Percentiles rank a stretch among this genome's conserved stretches.
phyloP scores from a whole-genome alignment of 331 rosid genomes.

The Prunus yedoensis region DNA sequence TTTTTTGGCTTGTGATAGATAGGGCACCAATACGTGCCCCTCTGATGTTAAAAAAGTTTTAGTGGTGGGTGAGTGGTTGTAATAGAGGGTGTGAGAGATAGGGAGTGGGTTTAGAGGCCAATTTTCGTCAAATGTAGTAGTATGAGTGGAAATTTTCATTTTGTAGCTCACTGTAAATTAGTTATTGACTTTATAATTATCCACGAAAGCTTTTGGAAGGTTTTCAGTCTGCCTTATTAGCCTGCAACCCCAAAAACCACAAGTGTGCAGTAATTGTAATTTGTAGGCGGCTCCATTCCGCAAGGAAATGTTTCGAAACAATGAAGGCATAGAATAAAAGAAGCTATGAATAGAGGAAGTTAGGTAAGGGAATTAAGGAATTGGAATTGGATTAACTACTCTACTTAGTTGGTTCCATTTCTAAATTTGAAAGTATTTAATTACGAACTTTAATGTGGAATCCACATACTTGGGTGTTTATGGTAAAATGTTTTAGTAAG shows the following conservation, averaged over 20 bases:
- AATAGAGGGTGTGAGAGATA: background rate
- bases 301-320: background rate
- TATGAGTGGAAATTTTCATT: conserved; percentile 15
- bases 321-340: too few relatives aligned
- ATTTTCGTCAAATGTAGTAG: conserved; percentile 32
- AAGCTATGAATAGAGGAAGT: too few relatives aligned
- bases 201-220: conserved; percentile 11
- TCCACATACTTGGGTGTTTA: too few relatives aligned
- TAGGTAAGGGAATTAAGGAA: too few relatives aligned
- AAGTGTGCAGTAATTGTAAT: background rate
- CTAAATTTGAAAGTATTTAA: too few relatives aligned
- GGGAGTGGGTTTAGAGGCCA: conserved; percentile 31
- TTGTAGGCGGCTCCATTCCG: background rate
- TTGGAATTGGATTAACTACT: too few relatives aligned
- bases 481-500: too few relatives aligned
- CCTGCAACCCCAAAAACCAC: background rate
- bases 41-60: background rate
- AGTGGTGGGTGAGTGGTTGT: conserved; percentile 46
- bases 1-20: conserved; percentile 26
- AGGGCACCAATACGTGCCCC: conserved; percentile 49
- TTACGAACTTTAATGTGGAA: too few relatives aligned
- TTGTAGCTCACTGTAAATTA: conserved; percentile 43
- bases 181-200: conserved; percentile 18
- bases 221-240: conserved; percentile 3
- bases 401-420: too few relatives aligned